These are phyloP conservation scores for Phytophthora crassamura DNA, from an alignment of 352 stramenopile species.

Conservation along the genomic window DNA sequence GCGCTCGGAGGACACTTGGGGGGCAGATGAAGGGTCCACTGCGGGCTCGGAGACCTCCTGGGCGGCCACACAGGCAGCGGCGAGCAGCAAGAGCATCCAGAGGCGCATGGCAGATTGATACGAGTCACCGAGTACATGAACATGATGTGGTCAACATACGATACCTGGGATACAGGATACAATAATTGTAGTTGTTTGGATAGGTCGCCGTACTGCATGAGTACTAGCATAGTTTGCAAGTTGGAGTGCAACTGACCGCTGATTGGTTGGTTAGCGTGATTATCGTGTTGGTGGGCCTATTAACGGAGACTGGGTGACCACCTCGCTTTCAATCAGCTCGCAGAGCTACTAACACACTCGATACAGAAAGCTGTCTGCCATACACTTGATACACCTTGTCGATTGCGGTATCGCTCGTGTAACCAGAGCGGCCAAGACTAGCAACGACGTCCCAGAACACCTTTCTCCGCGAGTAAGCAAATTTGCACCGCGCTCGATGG, in stretches of 20 bases:
- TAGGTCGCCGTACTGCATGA: too few relatives aligned
- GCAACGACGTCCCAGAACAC: too few relatives aligned
- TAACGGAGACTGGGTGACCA: too few relatives aligned
- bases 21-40: not conserved
- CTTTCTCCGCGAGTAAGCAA: too few relatives aligned
- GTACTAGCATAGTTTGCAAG: too few relatives aligned
- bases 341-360: slow-evolving; percentile 1
- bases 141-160: not conserved
- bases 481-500: too few relatives aligned
- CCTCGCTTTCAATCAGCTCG: too few relatives aligned
- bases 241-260: too few relatives aligned
- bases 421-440: too few relatives aligned
- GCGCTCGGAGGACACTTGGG: not conserved
- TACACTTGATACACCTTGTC: slow-evolving; percentile 15
- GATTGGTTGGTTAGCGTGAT: too few relatives aligned
- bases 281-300: too few relatives aligned
- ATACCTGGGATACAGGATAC: not conserved
- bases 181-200: too few relatives aligned
- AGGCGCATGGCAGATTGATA: slow-evolving; percentile 10
- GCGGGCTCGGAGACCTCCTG: slow-evolving; percentile 10
- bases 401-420: slow-evolving; percentile 20
- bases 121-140: not conserved
- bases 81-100: slow-evolving; percentile 9
- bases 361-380: slow-evolving; percentile 8
- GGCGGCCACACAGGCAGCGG: not conserved